Percentiles rank a stretch among this genome's conserved stretches.
These are phyloP conservation scores for Kitagawia praeruptora DNA, from an alignment of 129 eudicot species.

Conservation along the genomic window DNA sequence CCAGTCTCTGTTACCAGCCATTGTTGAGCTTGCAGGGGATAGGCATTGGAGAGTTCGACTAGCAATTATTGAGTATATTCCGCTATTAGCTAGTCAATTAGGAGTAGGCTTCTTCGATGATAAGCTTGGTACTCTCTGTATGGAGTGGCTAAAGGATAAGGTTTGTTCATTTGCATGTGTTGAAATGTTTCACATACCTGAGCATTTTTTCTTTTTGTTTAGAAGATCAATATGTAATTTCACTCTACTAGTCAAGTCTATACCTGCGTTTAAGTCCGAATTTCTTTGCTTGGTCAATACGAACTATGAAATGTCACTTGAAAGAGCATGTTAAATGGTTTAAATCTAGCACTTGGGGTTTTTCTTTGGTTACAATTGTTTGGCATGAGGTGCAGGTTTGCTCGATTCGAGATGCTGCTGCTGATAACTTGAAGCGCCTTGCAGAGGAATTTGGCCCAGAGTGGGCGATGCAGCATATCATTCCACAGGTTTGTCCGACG, in stretches of 20 bases:
- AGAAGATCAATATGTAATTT: background rate
- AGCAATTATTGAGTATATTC: conserved; percentile 93
- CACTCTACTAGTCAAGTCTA: background rate
- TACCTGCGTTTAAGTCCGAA: background rate
- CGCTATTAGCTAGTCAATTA: conserved; percentile 92
- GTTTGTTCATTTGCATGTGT: conserved; percentile 18
- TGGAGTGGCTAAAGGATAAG: conserved; percentile 99
- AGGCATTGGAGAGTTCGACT: conserved; percentile 99
- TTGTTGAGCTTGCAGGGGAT: conserved; percentile 99
- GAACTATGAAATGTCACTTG: background rate
- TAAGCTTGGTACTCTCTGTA: conserved; percentile 90
- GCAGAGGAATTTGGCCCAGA: conserved; percentile 99
- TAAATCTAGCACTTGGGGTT: background rate
- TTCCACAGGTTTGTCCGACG: conserved; percentile 67
- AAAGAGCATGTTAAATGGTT: background rate
- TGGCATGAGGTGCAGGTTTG: conserved; percentile 51
- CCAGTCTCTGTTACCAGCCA: conserved; percentile 88
- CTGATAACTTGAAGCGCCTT: conserved; percentile 90
- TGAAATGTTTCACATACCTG: background rate
- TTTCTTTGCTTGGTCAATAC: background rate
- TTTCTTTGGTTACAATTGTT: background rate
- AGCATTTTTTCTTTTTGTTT: background rate
- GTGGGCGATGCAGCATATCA: conserved; percentile 98
- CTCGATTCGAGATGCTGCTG: conserved; percentile 97
- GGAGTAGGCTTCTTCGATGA: conserved; percentile 98